phyloP scores from a whole-genome alignment of 441 rosid genomes.

The Sinapis alba region DNA sequence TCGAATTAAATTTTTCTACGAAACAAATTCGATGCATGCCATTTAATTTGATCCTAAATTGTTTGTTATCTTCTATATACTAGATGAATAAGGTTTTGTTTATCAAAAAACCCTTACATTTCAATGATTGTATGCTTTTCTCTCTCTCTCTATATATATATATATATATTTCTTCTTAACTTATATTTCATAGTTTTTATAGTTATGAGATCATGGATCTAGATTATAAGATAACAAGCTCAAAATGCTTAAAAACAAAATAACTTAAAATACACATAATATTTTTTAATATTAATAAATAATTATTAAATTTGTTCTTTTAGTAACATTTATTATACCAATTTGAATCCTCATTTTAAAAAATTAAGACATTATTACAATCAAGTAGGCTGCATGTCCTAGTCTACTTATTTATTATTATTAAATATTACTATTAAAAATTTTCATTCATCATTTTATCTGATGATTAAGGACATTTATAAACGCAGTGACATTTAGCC shows the following conservation, averaged over 20 bases:
- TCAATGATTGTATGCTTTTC: background rate
- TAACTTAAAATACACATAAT: background rate
- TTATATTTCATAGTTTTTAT: background rate
- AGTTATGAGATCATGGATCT: background rate
- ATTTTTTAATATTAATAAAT: background rate
- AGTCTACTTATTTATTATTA: background rate
- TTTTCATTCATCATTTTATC: background rate
- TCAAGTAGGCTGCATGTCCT: background rate
- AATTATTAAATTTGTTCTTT: background rate
- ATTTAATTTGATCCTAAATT: too few relatives aligned
- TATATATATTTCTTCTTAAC: background rate
- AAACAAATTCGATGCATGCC: too few relatives aligned
- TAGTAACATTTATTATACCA: background rate
- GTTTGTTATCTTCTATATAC: too few relatives aligned
- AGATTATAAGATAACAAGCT: background rate
- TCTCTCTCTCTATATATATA: too few relatives aligned
- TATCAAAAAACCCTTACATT: background rate
- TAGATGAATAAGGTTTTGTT: background rate
- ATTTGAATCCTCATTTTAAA: background rate
- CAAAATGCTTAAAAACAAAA: background rate
- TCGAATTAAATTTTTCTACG: too few relatives aligned
- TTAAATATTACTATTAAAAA: background rate
- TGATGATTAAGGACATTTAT: background rate
- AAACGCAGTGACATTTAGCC: background rate
- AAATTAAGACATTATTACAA: background rate